Evolutionary conservation across 1,284 basidiomycete species (phyloP).

Genomic region (Mycosarcoma maydis): DNA sequence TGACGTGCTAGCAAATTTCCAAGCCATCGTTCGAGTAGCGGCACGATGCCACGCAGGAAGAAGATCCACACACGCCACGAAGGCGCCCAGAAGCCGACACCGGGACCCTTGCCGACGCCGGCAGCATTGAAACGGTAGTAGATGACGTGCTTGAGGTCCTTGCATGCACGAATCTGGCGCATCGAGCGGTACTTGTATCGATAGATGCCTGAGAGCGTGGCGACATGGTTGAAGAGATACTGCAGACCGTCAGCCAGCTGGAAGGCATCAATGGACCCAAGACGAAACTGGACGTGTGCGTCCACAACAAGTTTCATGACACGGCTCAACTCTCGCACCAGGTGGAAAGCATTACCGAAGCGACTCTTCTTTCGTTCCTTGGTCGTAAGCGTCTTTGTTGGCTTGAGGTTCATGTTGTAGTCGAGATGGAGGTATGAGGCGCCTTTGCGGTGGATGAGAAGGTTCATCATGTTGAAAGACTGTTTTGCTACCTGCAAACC

Average conservation of each 20-base stretch:
- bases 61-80: conserved; percentile 99
- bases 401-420: conserved; percentile 95
- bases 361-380: conserved; percentile 99
- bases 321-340: conserved; percentile 96
- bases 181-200: conserved; percentile 99
- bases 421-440: conserved; percentile 93
- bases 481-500: conserved; percentile 98
- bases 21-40: conserved; percentile 95
- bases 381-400: conserved; percentile 97
- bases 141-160: conserved; percentile 82
- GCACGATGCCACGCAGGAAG: conserved; percentile 98
- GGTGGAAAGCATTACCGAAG: conserved; percentile 97
- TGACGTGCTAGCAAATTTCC: conserved; percentile 97
- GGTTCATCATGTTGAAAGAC: conserved; percentile 99
- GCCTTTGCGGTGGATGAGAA: conserved; percentile 98
- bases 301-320: conserved; percentile 98
- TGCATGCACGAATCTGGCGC: conserved; percentile 99
- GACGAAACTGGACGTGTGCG: conserved; percentile 96
- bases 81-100: conserved; percentile 99
- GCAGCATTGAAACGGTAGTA: conserved; percentile 99
- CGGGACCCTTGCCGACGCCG: conserved; percentile 98
- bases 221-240: conserved; percentile 97
- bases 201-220: conserved; percentile 98
- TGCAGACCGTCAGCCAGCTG: conserved; percentile 98
- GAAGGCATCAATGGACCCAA: conserved; percentile 99